Evolutionary conservation across 768 basidiomycete species (phyloP), one percentile per base, ranked within the genome.

Genomic region (Agrocybe chaxingu): DNA sequence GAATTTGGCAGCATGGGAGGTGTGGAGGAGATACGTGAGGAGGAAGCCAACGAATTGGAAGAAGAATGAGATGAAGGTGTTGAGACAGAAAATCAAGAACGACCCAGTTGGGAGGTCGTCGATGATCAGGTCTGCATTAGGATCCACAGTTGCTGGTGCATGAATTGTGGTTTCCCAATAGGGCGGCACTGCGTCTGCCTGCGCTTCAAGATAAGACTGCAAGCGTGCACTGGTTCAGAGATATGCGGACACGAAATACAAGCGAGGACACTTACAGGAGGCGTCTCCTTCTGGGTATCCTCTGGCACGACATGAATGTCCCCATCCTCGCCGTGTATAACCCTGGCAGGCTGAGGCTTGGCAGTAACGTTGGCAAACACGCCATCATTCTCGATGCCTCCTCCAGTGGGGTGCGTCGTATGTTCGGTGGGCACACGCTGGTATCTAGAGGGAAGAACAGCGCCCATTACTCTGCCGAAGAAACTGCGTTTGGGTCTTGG

Each of bases 141-240:
- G 66, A 42, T 79, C 77, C 34, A 76, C 49, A 24, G 75, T 71
- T 0, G 72, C 67, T 0, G 92, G 92, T 0, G 94, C 84, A 53
- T 95, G 89, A 7, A 98, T 82, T 0, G 92, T 94, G 1, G 91
- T 98, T 63, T 99, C 96, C 91, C 93, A 98, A 68, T 99, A 99
- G 0, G 92, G 81, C 0, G 97, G 97, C 0, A 89, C 94, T 0
- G 91, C 82, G 62, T 99, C 96, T 29, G 85, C 80, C 54, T 92
- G 85, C 2, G 96, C 97, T 11, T 85, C 79, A 9, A 85, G 77
- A 62, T 99, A 99, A 0, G 93, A 83, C 89, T 94, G 49, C 13
- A 47, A 16, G 24, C 5, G 5, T 24, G 5, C 24, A 24, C 24
- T 24, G 24, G 3, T 5, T 24, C 24, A 24, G 24, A 24, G 24